Percentiles rank a stretch among this genome's conserved stretches.
phyloP scores from a whole-genome alignment of 768 basidiomycete species.

The Amanita pseudoporphyria region DNA sequence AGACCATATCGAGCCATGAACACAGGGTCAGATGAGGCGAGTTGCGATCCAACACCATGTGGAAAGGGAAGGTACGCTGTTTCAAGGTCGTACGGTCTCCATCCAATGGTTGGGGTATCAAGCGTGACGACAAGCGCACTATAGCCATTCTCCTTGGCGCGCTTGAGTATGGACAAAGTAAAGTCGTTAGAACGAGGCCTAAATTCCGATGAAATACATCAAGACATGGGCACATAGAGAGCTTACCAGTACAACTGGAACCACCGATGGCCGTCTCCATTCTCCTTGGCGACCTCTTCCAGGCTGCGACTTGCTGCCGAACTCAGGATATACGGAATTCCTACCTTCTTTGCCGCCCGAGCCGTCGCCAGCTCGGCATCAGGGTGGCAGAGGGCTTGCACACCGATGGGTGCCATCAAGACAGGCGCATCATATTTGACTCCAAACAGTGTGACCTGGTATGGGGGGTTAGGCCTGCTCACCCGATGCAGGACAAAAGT shows the following conservation, averaged over 20 bases:
- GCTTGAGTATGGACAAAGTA: slow-evolving; percentile 52
- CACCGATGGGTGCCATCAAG: slow-evolving; percentile 67
- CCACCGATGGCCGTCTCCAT: slow-evolving; percentile 62
- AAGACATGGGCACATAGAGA: too few relatives aligned
- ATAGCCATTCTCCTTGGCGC: slow-evolving; percentile 60
- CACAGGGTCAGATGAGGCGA: slow-evolving; percentile 65
- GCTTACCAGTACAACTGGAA: slow-evolving; percentile 74
- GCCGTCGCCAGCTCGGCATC: slow-evolving; percentile 69
- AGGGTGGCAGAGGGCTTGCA: slow-evolving; percentile 63
- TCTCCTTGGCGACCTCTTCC: slow-evolving; percentile 69
- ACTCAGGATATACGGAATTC: slow-evolving; percentile 66
- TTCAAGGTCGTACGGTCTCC: slow-evolving; percentile 69
- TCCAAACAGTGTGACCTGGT: slow-evolving; percentile 63
- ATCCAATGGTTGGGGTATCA: slow-evolving; percentile 65
- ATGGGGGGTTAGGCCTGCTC: not conserved
- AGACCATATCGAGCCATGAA: slow-evolving; percentile 56
- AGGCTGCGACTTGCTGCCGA: slow-evolving; percentile 65
- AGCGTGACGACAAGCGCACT: slow-evolving; percentile 69
- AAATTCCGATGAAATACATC: not conserved
- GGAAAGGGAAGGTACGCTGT: slow-evolving; percentile 55
- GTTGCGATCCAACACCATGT: slow-evolving; percentile 56
- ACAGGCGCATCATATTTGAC: slow-evolving; percentile 51
- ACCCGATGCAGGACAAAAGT: not conserved
- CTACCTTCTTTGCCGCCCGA: slow-evolving; percentile 49
- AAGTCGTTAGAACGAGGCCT: slow-evolving; percentile 59